Base-by-base conservation (phyloP, 192 early-diverging fungal species). In the Podila horticola region DNA sequence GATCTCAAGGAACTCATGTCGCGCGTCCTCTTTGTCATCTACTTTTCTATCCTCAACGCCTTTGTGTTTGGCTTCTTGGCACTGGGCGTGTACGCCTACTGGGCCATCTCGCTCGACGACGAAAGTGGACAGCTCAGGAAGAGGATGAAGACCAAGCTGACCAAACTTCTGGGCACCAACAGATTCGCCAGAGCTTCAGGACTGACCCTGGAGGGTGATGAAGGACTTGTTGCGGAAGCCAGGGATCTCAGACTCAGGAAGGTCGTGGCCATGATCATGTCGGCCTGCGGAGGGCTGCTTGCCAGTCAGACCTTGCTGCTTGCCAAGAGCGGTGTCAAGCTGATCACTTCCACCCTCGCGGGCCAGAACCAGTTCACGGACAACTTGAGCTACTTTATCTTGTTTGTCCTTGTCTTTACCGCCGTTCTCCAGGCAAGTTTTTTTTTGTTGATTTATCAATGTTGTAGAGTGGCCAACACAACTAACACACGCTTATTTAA, bases 271-370 rank as follows among this genome's bases (percentile, higher is more conserved):
- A 86, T 90, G 67, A 85, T 84, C 71, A 89, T 88, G 81, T 83
- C 85, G 38, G 62, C 86, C 2, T 85, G 85, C 20, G 89, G 89
- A 38, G 89, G 89, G 8, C 52, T 90, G 22, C 62, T 90, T 15
- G 86, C 89, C 17, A 88, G 87, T 61, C 83, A 90, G 55, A 90
- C 89, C 4, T 74, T 90, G 41, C 69, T 90, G 45, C 62, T 90
- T 33, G 89, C 89, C 58, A 90, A 90, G 72, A 87, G 85, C 45
- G 89, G 89, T 41, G 55, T 81, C 57, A 72, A 73, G 11, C 50
- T 81, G 36, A 68, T 81, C 19, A 81, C 71, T 9, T 81, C 71
- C 4, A 64, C 77, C 1, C 17, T 81, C 64, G 79, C 41, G 51
- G 84, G 72, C 38, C 45, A 85, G 17, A 82, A 87, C 73, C 89